Base-by-base conservation (phyloP, 345 rosid genomes). In the Boechera retrofracta region DNA sequence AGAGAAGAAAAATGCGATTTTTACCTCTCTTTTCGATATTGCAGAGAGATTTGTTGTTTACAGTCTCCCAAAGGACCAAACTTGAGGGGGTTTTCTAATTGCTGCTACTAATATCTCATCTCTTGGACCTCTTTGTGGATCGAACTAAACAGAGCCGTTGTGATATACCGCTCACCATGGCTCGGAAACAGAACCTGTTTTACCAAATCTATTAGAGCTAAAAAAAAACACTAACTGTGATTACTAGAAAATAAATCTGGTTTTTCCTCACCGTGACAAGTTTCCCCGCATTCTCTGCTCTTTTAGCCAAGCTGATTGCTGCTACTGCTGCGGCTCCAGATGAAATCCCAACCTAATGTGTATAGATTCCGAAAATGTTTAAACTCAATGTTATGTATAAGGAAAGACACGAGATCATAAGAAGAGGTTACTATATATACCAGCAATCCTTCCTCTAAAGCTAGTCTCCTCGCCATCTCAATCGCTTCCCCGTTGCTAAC, bases 321-420 rank as follows among this genome's bases (percentile, higher is more conserved):
- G 97, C 97, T n/a, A 88, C 96, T 63, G 97, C 94, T 10, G 98
- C 98, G 0, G 98, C 98, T 82, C 98, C 97, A 45, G 97, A 91
- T 51, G 98, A 94, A 39, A 94, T 91, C 15, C 98, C 98, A 35
- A 91, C 98, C 98, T 91, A 77, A 64, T 5, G 36, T 67, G n/a
- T 31, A 61, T 38, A 35, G 3, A 57, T 35, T 7, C 36, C 13
- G 10, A 2, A 38, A 28, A 48, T 75, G 49, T 33, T 21, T 55
- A n/a, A 62, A 70, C 41, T 0, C n/a, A 2, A 61, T 76, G 21
- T 61, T 18, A 4, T 10, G 48, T 60, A 42, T 7, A 68, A 21
- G 7, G 45, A 18, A 16, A 60, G 2, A 51, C 28, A 15, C 5
- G 6, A 35, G 18, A 44, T n/a, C 53, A 28, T 16, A 48, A 48